These are phyloP conservation scores for Pseudocercospora vitis DNA, from an alignment of 2,329 filamentous ascomycete genomes.

Conservation along the genomic window DNA sequence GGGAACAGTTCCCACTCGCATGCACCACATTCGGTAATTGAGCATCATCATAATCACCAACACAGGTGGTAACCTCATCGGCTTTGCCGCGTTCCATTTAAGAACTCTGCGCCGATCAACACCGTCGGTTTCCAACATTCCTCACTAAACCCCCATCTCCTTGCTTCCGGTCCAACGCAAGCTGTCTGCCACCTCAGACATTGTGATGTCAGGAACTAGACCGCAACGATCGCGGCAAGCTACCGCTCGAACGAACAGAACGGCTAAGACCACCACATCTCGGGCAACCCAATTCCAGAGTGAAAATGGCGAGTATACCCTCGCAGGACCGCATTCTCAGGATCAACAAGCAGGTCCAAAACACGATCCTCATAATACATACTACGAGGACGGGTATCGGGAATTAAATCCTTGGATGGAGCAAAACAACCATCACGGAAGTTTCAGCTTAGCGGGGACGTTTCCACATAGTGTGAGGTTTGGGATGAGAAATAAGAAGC, in stretches of 20 bases:
- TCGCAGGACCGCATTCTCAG: conserved; percentile 18
- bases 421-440: conserved; percentile 23
- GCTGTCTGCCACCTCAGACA: conserved; percentile 9
- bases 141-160: conserved; percentile 5
- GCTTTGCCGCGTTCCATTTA: conserved; percentile 11
- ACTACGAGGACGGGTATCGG: conserved; percentile 31
- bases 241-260: conserved; percentile 15
- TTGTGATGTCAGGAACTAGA: conserved; percentile 18
- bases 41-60: conserved; percentile 16
- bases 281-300: no score
- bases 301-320: conserved; percentile 22
- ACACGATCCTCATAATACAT: conserved; percentile 30
- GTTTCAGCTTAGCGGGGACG: conserved; percentile 30
- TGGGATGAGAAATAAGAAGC: conserved; percentile 17
- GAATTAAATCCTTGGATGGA: conserved; percentile 32
- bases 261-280: conserved; percentile 5
- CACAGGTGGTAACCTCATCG: conserved; percentile 10
- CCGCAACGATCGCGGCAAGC: conserved; percentile 14
- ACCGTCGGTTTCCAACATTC: conserved; percentile 9
- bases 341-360: background rate
- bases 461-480: conserved; percentile 32
- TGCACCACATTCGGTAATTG: conserved; percentile 6
- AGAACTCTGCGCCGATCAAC: background rate
- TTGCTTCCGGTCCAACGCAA: background rate
- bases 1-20: background rate